Percentiles rank a stretch among this genome's conserved stretches.
These are phyloP conservation scores for Monilinia laxa DNA, from an alignment of 2,329 filamentous ascomycete species.

Conservation along the genomic window DNA sequence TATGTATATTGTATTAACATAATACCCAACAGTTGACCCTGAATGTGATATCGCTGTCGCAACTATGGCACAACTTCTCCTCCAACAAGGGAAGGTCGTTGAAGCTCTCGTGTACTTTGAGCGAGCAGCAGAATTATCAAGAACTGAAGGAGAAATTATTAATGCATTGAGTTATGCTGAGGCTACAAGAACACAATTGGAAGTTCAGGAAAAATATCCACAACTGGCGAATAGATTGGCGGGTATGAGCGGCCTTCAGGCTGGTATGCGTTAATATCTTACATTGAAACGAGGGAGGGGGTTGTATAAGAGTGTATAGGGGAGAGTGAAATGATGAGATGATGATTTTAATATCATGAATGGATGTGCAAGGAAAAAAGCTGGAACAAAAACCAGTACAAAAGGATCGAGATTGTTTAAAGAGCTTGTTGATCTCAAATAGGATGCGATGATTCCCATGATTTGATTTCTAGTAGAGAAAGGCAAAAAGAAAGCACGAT, in stretches of 20 bases:
- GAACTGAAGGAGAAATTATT: slow-evolving; percentile 93
- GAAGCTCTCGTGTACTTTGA: slow-evolving; percentile 97
- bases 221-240: slow-evolving; percentile 72
- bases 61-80: slow-evolving; percentile 94
- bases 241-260: slow-evolving; percentile 50
- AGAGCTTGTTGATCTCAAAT: slow-evolving; percentile 9
- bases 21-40: slow-evolving; percentile 70
- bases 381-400: not conserved
- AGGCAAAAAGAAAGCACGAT: slow-evolving; percentile 17
- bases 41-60: slow-evolving; percentile 98
- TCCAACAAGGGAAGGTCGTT: slow-evolving; percentile 96
- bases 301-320: too few relatives aligned
- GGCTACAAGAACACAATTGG: slow-evolving; percentile 91
- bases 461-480: slow-evolving; percentile 20
- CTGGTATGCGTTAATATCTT: slow-evolving; percentile 34
- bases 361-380: not conserved
- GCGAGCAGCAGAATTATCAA: slow-evolving; percentile 87
- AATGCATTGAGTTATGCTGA: slow-evolving; percentile 97
- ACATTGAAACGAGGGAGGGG: not conserved
- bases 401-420: not conserved
- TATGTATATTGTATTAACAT: slow-evolving; percentile 21
- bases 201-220: slow-evolving; percentile 85
- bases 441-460: slow-evolving; percentile 21
- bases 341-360: not conserved
- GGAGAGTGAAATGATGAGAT: not conserved